phyloP scores from a whole-genome alignment of 2,329 filamentous ascomycete genomes.

The Alternaria burnsii region DNA sequence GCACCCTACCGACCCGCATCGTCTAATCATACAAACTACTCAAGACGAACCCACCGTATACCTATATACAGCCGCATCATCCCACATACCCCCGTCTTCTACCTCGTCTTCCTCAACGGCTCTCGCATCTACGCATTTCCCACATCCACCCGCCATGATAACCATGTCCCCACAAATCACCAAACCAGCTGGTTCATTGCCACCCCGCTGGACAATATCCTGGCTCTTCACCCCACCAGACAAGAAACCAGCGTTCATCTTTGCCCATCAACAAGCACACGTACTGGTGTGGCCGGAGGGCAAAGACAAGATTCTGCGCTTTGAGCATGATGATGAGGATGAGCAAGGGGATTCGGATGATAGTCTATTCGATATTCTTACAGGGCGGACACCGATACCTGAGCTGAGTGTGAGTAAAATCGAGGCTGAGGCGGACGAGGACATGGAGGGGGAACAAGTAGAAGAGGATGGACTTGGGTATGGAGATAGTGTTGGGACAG shows the following conservation, averaged over 20 bases:
- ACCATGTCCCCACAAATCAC: constrained; percentile 29
- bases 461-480: constrained; percentile 31
- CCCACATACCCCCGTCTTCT: constrained; percentile 14
- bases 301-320: constrained; percentile 44
- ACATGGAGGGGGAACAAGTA: neutral
- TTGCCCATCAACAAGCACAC: constrained; percentile 50
- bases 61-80: constrained; percentile 43
- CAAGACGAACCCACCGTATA: constrained; percentile 53
- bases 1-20: constrained; percentile 50
- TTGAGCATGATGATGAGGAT: constrained; percentile 33
- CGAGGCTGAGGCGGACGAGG: constrained; percentile 16
- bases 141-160: constrained; percentile 37
- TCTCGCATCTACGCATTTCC: constrained; percentile 14
- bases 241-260: constrained; percentile 48
- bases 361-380: constrained; percentile 58
- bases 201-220: constrained; percentile 32
- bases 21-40: constrained; percentile 55
- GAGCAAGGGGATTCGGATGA: constrained; percentile 55
- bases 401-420: constrained; percentile 21
- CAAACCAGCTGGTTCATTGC: constrained; percentile 33
- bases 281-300: constrained; percentile 55
- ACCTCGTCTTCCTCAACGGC: constrained; percentile 26
- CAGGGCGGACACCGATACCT: constrained; percentile 55
- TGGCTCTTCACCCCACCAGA: constrained; percentile 41
- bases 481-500: constrained; percentile 33